Base-by-base conservation (phyloP, 352 stramenopile genomes). In the Elongisporangium anandrum region DNA sequence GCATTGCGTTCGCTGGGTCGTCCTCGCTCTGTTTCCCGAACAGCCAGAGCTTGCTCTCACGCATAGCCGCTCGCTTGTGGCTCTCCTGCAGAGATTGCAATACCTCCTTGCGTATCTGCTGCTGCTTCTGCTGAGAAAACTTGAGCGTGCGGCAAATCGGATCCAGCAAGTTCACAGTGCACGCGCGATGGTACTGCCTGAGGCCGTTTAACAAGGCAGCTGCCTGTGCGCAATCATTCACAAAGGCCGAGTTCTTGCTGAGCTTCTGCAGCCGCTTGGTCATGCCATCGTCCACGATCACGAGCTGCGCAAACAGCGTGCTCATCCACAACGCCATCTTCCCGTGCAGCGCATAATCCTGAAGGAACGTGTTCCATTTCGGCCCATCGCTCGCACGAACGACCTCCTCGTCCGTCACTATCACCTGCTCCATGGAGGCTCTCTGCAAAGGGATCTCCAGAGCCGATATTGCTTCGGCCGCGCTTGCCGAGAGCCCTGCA, bases 71-170 rank as follows among this genome's bases (percentile, higher is more conserved):
- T 13, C 63, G 57, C n/a, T 61, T 54, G 7, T 55, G 39, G 0
- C 72, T 73, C 20, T 85, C 75, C 19, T 68, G 41, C 20, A 88
- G 52, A 8, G 69, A 68, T 48, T 73, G 66, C 1, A 56, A 34
- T 7, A 82, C 38, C 54, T 85, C 78, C 12, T 75, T 69, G 55
- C 63, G 65, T 45, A 85, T 80, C 1, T 69, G 70, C 26, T 73
- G 64, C 51, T 79, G 75, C 21, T 81, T 80, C 23, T 79, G 64
- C 59, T 65, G 68, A 2, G 78, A 81, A 52, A 82, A 81, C 34
- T 72, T 69, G 34, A 88, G 73, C 13, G 75, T 86, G 15, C 78
- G 69, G 15, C 69, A 58, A 53, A 87, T 85, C 24, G 75, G 75
- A 38, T 88, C 73, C 0, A 65, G 59, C 12, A 86, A 56, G 49